Evolutionary conservation across 805 yeast species (phyloP).

Genomic region (Diddensiella caesifluorescens): DNA sequence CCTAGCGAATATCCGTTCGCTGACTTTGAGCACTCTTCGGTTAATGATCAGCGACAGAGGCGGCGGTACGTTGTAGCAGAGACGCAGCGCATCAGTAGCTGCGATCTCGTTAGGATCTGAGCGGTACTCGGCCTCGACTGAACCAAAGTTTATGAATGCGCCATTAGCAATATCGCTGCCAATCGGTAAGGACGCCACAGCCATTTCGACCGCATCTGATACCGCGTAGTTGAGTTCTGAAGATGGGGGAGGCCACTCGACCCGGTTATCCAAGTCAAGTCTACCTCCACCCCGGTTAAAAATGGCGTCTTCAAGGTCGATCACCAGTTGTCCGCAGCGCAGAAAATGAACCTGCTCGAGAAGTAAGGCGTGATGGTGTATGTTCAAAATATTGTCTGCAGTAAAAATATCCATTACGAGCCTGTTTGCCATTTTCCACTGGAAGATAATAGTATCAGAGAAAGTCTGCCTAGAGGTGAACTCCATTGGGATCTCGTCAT

Average conservation of each 20-base stretch:
- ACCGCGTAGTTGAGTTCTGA: constrained; percentile 2
- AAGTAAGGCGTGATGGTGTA: constrained; percentile 7
- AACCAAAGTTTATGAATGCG: constrained; percentile 9
- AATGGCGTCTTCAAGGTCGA: constrained; percentile 8
- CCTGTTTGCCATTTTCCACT: constrained; percentile 16
- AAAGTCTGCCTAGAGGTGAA: constrained; percentile 9
- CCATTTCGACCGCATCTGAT: constrained; percentile 10
- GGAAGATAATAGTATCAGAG: constrained; percentile 3
- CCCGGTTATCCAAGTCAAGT: not conserved
- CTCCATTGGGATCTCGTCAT: constrained; percentile 6
- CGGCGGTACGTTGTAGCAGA: constrained; percentile 10
- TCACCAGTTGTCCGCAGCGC: constrained; percentile 8
- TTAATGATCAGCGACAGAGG: constrained; percentile 12
- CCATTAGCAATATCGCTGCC: constrained; percentile 1
- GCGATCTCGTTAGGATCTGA: not conserved
- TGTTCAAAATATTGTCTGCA: not conserved
- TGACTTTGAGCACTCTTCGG: not conserved
- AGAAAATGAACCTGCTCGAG: constrained; percentile 10
- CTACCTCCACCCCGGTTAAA: constrained; percentile 2
- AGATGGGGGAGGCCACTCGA: constrained; percentile 3
- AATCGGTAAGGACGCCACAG: not conserved
- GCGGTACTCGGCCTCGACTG: not conserved
- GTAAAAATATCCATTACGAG: constrained; percentile 8
- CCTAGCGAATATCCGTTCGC: constrained; percentile 6
- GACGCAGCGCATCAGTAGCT: constrained; percentile 9